These are phyloP conservation scores for Takashimella koratensis DNA, from an alignment of 1,284 basidiomycete genomes.

Conservation along the genomic window DNA sequence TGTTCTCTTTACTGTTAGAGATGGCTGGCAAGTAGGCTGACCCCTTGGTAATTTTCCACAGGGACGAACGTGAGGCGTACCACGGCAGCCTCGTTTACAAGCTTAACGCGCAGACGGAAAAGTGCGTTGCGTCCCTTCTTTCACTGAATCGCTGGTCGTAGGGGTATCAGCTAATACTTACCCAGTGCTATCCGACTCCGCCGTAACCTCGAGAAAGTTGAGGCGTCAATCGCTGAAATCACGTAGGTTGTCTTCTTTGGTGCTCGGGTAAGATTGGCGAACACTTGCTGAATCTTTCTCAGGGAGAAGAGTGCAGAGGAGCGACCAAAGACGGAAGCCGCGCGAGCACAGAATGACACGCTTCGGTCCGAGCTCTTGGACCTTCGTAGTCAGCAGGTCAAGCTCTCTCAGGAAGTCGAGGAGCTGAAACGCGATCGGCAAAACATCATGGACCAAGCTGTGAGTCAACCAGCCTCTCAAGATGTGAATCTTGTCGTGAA, in stretches of 20 bases:
- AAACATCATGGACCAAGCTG: slow-evolving; percentile 28
- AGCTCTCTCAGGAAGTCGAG: slow-evolving; percentile 53
- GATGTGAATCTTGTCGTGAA: neutral
- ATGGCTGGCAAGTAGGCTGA: neutral
- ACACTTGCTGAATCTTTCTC: neutral
- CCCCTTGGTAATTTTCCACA: no score
- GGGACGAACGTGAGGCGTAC: slow-evolving; percentile 29
- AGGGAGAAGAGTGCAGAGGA: slow-evolving; percentile 68
- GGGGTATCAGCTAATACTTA: neutral
- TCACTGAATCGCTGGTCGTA: neutral
- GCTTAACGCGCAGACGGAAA: slow-evolving; percentile 25
- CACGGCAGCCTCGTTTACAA: slow-evolving; percentile 20
- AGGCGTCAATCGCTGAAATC: slow-evolving; percentile 58
- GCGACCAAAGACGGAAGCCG: slow-evolving; percentile 62
- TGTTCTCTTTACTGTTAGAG: neutral
- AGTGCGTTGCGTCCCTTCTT: slow-evolving; percentile 17
- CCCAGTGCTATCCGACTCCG: slow-evolving; percentile 49
- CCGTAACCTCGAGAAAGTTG: slow-evolving; percentile 56
- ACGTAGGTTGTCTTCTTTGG: slow-evolving; percentile 54
- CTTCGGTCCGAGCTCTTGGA: slow-evolving; percentile 63
- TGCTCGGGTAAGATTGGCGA: neutral
- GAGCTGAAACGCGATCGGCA: slow-evolving; percentile 60
- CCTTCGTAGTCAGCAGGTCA: slow-evolving; percentile 59
- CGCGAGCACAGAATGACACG: slow-evolving; percentile 60
- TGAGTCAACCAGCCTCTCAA: slow-evolving; percentile 10